These are phyloP conservation scores for Yarrowia sp. DNA, from an alignment of 805 yeast species.

Conservation along the genomic window DNA sequence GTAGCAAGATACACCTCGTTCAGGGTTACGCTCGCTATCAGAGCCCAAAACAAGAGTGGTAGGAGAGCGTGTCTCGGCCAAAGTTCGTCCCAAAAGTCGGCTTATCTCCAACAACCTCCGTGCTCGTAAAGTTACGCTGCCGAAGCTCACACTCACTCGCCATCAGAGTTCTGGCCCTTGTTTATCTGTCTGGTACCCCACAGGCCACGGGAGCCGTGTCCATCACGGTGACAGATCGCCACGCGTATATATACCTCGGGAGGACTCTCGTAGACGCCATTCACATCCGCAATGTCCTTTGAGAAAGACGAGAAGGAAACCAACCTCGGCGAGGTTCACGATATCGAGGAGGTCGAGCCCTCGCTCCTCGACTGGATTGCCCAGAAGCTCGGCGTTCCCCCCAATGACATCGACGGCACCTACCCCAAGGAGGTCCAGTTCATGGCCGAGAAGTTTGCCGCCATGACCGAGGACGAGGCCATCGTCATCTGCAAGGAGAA, in stretches of 20 bases:
- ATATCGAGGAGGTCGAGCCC: constrained; percentile 14
- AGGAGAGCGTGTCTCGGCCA: not conserved
- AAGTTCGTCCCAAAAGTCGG: not conserved
- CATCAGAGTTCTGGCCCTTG: constrained; percentile 4
- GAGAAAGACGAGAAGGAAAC: constrained; percentile 23
- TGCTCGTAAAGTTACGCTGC: not conserved
- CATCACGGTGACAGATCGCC: not conserved
- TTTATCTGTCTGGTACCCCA: not conserved
- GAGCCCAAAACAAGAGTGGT: too few species aligned
- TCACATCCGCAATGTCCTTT: not conserved
- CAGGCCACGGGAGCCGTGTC: constrained; percentile 8
- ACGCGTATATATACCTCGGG: not conserved
- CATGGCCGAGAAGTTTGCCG: constrained; percentile 45
- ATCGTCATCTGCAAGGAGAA: constrained; percentile 44
- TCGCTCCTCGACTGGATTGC: constrained; percentile 7
- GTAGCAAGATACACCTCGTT: too few species aligned
- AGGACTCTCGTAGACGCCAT: not conserved
- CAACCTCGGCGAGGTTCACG: constrained; percentile 12
- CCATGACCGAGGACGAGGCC: constrained; percentile 43
- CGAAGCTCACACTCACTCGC: not conserved
- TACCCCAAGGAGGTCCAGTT: constrained; percentile 35
- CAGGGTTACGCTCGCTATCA: too few species aligned
- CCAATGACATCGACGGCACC: constrained; percentile 7
- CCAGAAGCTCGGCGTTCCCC: constrained; percentile 6
- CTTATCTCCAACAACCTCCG: not conserved